These are phyloP conservation scores for Amphibolis antarctica DNA, from an alignment of 106 monocot species.

Conservation along the genomic window DNA sequence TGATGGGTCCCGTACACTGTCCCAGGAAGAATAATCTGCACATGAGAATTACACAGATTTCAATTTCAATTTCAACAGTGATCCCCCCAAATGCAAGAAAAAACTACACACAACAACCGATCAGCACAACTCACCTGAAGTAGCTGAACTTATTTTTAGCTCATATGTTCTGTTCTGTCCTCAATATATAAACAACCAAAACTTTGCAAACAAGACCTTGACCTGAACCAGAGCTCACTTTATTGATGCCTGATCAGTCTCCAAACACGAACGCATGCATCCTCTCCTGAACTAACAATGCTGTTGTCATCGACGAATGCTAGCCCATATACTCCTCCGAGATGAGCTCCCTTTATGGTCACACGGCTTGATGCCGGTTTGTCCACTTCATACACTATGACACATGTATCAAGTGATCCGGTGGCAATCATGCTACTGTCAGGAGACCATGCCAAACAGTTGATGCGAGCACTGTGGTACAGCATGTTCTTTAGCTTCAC, in stretches of 20 bases:
- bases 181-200: background rate
- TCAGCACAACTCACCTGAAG: background rate
- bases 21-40: background rate
- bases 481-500: conserved; percentile 95
- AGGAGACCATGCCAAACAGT: conserved; percentile 96
- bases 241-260: conserved; percentile 29
- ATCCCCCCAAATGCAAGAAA: background rate
- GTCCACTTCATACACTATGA: conserved; percentile 71
- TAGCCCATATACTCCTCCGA: conserved; percentile 89
- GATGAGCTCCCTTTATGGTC: conserved; percentile 86
- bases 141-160: background rate
- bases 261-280: conserved; percentile 87
- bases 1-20: too few species aligned
- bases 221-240: background rate
- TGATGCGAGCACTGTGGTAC: conserved; percentile 87
- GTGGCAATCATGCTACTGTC: conserved; percentile 69
- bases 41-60: background rate
- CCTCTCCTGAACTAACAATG: conserved; percentile 80
- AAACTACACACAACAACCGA: background rate
- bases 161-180: background rate
- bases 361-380: conserved; percentile 60
- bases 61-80: background rate
- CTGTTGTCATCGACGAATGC: conserved; percentile 52
- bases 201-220: background rate
- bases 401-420: conserved; percentile 79